A percentile compares a stretch with the other conserved stretches of the same genome.
Conservation (phyloP, 2,329 filamentous ascomycete genomes). For the Colletotrichum liaoningense region DNA sequence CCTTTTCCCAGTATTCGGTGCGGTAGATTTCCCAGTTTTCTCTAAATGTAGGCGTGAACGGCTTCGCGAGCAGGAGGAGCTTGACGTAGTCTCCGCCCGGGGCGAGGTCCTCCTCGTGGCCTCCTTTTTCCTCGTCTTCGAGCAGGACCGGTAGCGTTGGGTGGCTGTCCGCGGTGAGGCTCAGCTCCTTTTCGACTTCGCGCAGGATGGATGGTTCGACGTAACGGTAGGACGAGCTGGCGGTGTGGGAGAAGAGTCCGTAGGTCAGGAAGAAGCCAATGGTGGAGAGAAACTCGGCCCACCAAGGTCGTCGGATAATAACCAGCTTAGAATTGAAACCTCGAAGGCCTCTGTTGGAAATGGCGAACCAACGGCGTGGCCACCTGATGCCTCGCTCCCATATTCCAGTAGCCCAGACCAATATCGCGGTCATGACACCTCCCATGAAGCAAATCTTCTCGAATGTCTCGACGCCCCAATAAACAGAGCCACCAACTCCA, state of each 20-base stretch:
- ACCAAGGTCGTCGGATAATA: slow-evolving; percentile 84
- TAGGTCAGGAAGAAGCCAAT: slow-evolving; percentile 83
- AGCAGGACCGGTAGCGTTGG: slow-evolving; percentile 55
- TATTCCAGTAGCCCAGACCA: slow-evolving; percentile 95
- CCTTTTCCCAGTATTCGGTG: slow-evolving; percentile 95
- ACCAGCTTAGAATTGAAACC: slow-evolving; percentile 98
- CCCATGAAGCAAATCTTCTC: slow-evolving; percentile 94
- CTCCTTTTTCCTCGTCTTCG: slow-evolving; percentile 71
- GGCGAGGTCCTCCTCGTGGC: slow-evolving; percentile 90
- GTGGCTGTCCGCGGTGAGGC: slow-evolving; percentile 55
- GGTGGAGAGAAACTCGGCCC: slow-evolving; percentile 80
- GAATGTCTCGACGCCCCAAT: slow-evolving; percentile 92
- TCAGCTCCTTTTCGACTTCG: slow-evolving; percentile 70
- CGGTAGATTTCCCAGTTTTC: slow-evolving; percentile 98
- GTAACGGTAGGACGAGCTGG: slow-evolving; percentile 78
- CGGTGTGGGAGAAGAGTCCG: slow-evolving; percentile 75
- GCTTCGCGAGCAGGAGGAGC: slow-evolving; percentile 89
- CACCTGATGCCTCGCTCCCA: slow-evolving; percentile 96
- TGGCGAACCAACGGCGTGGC: slow-evolving; percentile 90
- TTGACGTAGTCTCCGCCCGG: slow-evolving; percentile 93
- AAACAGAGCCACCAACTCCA: slow-evolving; percentile 91
- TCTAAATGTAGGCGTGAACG: slow-evolving; percentile 92
- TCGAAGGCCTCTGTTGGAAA: slow-evolving; percentile 89
- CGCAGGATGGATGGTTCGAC: slow-evolving; percentile 74
- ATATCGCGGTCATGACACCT: slow-evolving; percentile 84